Percentiles rank a stretch among this genome's conserved stretches.
phyloP scores from a whole-genome alignment of 257 asterid genomes.

The Echites panduratus region DNA sequence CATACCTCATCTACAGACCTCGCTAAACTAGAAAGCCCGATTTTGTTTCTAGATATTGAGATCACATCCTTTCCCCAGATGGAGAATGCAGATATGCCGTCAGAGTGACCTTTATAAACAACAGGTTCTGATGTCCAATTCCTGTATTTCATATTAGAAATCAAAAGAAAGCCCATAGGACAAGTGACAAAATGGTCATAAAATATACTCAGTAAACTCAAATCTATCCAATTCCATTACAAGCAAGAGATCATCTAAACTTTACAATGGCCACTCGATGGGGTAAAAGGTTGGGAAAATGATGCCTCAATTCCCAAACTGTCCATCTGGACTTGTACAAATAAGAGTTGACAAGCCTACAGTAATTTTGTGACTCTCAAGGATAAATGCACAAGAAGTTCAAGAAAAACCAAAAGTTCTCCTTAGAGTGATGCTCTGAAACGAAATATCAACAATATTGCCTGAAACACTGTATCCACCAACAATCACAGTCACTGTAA shows the following conservation, averaged over 20 bases:
- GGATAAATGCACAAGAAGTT: neutral
- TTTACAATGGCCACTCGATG: neutral
- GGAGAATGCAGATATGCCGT: conserved; percentile 79
- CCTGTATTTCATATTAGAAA: conserved; percentile 34
- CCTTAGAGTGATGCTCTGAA: neutral
- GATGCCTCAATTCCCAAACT: too few relatives aligned
- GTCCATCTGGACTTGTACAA: too few relatives aligned
- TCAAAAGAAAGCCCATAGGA: neutral
- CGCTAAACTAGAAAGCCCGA: conserved; percentile 68
- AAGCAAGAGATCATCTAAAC: neutral
- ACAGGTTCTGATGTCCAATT: conserved; percentile 66
- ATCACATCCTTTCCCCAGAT: conserved; percentile 91
- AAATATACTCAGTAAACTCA: neutral
- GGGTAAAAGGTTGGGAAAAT: neutral
- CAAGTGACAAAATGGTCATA: neutral
- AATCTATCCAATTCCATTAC: neutral
- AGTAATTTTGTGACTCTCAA: neutral
- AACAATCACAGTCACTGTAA: neutral
- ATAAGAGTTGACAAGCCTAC: too few relatives aligned
- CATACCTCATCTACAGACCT: conserved; percentile 63
- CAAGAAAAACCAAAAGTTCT: neutral
- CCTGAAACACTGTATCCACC: neutral
- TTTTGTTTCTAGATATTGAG: conserved; percentile 71
- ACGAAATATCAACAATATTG: neutral
- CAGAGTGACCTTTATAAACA: conserved; percentile 66